A percentile compares a stretch with the other conserved stretches of the same genome.
phyloP scores from a whole-genome alignment of 2,329 filamentous ascomycete genomes.

The Penicillium griseofulvum region DNA sequence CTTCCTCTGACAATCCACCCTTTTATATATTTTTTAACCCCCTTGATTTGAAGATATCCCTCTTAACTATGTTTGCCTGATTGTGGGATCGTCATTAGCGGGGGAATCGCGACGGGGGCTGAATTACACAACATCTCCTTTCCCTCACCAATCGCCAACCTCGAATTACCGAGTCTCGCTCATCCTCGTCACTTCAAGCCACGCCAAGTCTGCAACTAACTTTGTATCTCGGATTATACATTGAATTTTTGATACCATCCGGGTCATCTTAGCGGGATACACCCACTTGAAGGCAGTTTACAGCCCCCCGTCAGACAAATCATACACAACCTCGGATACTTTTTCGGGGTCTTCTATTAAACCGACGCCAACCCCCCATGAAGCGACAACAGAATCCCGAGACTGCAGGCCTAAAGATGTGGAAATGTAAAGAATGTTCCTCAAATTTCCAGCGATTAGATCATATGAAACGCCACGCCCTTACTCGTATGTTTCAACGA shows the following conservation, averaged over 20 bases:
- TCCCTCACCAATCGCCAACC: conserved; percentile 2
- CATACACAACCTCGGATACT: neutral
- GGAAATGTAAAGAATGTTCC: conserved; percentile 28
- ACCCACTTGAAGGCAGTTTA: neutral
- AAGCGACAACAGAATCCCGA: conserved; percentile 2
- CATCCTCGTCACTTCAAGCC: neutral
- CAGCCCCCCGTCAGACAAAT: neutral
- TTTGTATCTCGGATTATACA: neutral
- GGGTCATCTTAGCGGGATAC: neutral
- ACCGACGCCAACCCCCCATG: conserved; percentile 10
- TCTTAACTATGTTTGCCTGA: no score
- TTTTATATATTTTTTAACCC: neutral
- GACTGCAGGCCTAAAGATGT: conserved; percentile 7
- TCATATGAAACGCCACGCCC: conserved; percentile 27
- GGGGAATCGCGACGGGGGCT: conserved; percentile 22
- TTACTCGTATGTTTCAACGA: conserved; percentile 22
- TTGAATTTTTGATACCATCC: neutral
- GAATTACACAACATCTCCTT: neutral
- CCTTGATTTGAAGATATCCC: no score
- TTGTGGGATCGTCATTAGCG: neutral
- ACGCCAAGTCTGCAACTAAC: neutral
- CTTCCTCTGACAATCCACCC: neutral
- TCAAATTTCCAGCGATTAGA: conserved; percentile 26
- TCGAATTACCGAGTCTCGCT: conserved; percentile 5
- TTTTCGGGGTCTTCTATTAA: neutral